Conservation (phyloP, 78 protist genomes). For the Anaeramoeba flamelloides region DNA sequence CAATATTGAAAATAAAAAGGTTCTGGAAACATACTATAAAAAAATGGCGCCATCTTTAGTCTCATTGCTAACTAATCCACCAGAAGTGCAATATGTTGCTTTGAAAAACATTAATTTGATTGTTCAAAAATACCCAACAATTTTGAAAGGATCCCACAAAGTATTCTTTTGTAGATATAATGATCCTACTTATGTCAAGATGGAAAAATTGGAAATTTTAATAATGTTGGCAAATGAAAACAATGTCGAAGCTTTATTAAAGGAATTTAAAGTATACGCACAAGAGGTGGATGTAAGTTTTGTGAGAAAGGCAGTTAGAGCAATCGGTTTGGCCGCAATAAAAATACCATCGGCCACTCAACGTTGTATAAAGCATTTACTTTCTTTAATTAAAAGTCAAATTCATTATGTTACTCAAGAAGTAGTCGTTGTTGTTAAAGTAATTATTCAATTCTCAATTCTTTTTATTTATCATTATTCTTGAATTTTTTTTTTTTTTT, state of each 20-base stretch:
- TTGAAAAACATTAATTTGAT: background rate
- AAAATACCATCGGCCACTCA: slow-evolving; percentile 1
- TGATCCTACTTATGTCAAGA: slow-evolving; percentile 13
- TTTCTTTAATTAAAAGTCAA: background rate
- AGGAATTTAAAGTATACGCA: background rate
- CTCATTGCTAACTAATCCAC: slow-evolving; percentile 3
- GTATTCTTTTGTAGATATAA: slow-evolving; percentile 9
- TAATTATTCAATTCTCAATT: too few relatives aligned
- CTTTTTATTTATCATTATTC: too few relatives aligned
- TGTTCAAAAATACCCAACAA: background rate
- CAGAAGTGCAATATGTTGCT: slow-evolving; percentile 11
- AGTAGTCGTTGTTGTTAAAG: background rate
- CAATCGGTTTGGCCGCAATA: slow-evolving; percentile 13
- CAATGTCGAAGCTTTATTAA: background rate
- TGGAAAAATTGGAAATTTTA: slow-evolving; percentile 6
- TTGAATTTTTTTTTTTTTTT: too few relatives aligned
- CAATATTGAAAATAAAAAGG: background rate
- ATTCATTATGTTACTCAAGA: background rate
- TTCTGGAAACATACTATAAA: too few relatives aligned
- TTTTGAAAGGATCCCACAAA: background rate
- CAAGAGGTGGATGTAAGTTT: slow-evolving; percentile 5
- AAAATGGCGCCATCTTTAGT: background rate
- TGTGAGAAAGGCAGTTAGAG: background rate
- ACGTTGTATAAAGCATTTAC: background rate
- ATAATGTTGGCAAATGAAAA: background rate